phyloP scores from a whole-genome alignment of 768 basidiomycete species.

The Boletus rex-veris region DNA sequence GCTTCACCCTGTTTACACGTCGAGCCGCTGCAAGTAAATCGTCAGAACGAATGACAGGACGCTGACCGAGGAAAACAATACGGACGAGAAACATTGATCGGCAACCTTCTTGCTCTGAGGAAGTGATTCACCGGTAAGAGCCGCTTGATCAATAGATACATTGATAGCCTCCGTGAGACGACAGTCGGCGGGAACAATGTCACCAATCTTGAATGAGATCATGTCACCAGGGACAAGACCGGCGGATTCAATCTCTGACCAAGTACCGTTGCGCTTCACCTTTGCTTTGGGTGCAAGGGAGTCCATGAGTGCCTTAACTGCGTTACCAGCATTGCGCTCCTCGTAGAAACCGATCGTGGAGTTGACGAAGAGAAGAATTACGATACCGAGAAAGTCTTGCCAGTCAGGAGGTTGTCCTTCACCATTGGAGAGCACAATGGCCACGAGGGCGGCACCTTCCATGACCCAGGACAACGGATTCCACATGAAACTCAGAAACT shows the following conservation, averaged over 20 bases:
- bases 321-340: conserved; percentile 95
- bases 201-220: conserved; percentile 98
- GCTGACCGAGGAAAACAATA: conserved; percentile 14
- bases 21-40: conserved; percentile 59
- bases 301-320: conserved; percentile 99
- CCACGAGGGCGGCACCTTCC: conserved; percentile 93
- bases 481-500: conserved; percentile 99
- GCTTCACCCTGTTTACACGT: conserved; percentile 99
- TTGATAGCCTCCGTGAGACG: conserved; percentile 96
- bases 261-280: conserved; percentile 79
- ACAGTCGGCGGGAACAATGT: conserved; percentile 96
- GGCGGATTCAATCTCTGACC: conserved; percentile 89
- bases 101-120: conserved; percentile 89
- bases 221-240: conserved; percentile 93
- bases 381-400: conserved; percentile 97
- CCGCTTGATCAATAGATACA: conserved; percentile 97
- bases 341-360: conserved; percentile 98
- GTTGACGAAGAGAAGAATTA: conserved; percentile 89
- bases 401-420: conserved; percentile 84
- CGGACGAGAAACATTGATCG: conserved; percentile 98
- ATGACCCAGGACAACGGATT: conserved; percentile 99
- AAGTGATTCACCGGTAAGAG: conserved; percentile 95
- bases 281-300: conserved; percentile 97
- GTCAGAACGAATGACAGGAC: not conserved
- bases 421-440: conserved; percentile 95